Base-by-base conservation (phyloP, 495 filamentous ascomycete species). In the Hypoxylon rickii region DNA sequence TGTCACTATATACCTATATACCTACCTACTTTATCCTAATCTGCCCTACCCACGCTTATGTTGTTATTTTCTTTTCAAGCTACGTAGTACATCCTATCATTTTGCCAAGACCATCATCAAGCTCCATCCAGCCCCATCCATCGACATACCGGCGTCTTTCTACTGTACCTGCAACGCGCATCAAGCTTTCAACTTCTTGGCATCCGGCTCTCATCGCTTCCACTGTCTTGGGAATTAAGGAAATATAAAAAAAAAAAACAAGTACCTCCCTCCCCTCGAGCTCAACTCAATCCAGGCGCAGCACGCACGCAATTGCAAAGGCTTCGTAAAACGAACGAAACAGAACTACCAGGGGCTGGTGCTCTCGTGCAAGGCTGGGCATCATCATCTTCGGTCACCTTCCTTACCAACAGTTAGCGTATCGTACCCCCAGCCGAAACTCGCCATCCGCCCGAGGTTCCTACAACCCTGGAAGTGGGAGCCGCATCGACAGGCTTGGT, bases 401-500 rank as follows among this genome's bases (percentile, higher is more conserved):
- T 34, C 48, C 2, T 33, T 22, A 12, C 13, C 43, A 44, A 31
- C 29, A n/a, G 29, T n/a, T 38, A 17, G 13, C 40, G 37, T 20
- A 21, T 19, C 47, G 41, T 33, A 47, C 24, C 37, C 44, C 17
- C 31, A 44, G 17, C 18, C 50, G 10, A 44, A 53, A 44, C 13
- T 22, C 37, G 31, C 37, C 22, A 36, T 50, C 44, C 31, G 18
- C 22, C 39, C n/a, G 4, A 42, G 31, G 19, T 50, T 21, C 32
- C 31, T 50, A 34, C 55, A 48, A 37, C 48, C 55, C 48, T 58
- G 55, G 57, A 53, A 40, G 44, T 63, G 44, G 59, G 59, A 63
- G 59, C 59, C 59, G 59, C 59, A 63, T 63, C 48, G 53, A 63
- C 59, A 63, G 53, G 53, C 48, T 48, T 63, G 20, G n/a, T 47